Evolutionary conservation across 345 rosid genomes (phyloP).

Genomic region (Sonneratia caseolaris): DNA sequence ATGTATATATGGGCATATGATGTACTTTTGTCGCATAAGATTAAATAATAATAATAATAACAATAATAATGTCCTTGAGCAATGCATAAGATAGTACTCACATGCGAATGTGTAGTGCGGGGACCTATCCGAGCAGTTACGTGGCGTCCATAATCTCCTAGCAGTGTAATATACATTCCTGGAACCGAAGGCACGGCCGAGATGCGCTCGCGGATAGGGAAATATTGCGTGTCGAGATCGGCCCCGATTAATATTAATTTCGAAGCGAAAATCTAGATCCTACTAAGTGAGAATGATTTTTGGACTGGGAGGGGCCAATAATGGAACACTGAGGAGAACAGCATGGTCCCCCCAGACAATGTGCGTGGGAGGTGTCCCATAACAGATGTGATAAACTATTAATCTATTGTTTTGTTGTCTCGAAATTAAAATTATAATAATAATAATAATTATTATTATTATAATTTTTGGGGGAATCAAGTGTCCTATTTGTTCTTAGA

Average conservation of each 20-base stretch:
- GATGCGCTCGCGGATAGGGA: not conserved
- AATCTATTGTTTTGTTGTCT: not conserved
- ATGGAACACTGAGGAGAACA: not conserved
- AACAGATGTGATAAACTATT: constrained; percentile 2
- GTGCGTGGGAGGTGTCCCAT: not conserved
- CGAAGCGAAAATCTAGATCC: not conserved
- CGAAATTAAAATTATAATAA: not conserved
- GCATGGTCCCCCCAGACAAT: constrained; percentile 1
- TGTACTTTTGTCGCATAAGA: too few species aligned
- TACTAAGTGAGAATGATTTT: not conserved
- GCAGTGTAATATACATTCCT: not conserved
- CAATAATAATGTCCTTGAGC: too few species aligned
- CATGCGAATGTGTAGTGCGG: too few species aligned
- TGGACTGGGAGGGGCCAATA: not conserved
- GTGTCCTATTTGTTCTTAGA: too few species aligned
- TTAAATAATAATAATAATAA: too few species aligned
- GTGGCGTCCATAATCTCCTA: too few species aligned
- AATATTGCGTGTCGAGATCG: not conserved
- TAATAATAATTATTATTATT: too few species aligned
- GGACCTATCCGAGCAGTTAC: too few species aligned
- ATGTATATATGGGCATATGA: too few species aligned
- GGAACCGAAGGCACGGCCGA: not conserved
- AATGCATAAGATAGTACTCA: too few species aligned
- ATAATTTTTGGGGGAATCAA: too few species aligned
- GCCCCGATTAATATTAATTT: not conserved